Evolutionary conservation across 306 rosid species (phyloP).

Genomic region (Vigna reflexopilosa): DNA sequence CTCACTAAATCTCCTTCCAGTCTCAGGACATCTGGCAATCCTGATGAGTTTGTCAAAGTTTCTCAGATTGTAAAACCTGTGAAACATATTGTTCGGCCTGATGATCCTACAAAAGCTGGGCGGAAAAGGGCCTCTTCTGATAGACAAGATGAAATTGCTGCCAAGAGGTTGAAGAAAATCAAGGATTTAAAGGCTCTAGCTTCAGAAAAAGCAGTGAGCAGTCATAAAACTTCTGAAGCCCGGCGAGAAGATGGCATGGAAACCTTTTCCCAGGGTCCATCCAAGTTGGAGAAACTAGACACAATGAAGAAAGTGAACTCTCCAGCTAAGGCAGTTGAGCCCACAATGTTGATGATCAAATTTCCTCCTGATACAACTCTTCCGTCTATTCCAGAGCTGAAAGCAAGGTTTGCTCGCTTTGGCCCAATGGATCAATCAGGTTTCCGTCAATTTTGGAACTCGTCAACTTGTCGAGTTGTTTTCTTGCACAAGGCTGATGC

Average conservation of each 20-base stretch:
- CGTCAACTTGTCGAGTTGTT: conserved; percentile 88
- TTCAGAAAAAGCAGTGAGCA: conserved; percentile 63
- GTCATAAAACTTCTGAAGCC: conserved; percentile 62
- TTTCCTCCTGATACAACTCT: conserved; percentile 92
- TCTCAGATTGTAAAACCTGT: conserved; percentile 55
- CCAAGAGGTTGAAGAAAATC: conserved; percentile 80
- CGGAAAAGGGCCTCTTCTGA: conserved; percentile 88
- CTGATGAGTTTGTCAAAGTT: conserved; percentile 61
- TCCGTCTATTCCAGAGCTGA: conserved; percentile 90
- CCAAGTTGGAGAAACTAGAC: conserved; percentile 53
- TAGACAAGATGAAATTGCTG: conserved; percentile 93
- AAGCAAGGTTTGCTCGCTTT: conserved; percentile 97
- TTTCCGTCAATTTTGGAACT: conserved; percentile 87
- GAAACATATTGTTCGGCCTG: conserved; percentile 70
- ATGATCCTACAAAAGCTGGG: conserved; percentile 80
- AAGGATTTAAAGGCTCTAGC: conserved; percentile 70
- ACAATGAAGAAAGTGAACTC: conserved; percentile 54
- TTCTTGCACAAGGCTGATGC: conserved; percentile 87
- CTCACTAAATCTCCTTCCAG: conserved; percentile 49
- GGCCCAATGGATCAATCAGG: conserved; percentile 93
- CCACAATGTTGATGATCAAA: conserved; percentile 85
- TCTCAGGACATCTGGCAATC: conserved; percentile 50
- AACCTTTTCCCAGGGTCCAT: conserved; percentile 48
- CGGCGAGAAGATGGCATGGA: conserved; percentile 70
- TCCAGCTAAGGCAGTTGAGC: conserved; percentile 62